These are phyloP conservation scores for Piper longum DNA, from an alignment of 164 flowering plant species.

Conservation along the genomic window DNA sequence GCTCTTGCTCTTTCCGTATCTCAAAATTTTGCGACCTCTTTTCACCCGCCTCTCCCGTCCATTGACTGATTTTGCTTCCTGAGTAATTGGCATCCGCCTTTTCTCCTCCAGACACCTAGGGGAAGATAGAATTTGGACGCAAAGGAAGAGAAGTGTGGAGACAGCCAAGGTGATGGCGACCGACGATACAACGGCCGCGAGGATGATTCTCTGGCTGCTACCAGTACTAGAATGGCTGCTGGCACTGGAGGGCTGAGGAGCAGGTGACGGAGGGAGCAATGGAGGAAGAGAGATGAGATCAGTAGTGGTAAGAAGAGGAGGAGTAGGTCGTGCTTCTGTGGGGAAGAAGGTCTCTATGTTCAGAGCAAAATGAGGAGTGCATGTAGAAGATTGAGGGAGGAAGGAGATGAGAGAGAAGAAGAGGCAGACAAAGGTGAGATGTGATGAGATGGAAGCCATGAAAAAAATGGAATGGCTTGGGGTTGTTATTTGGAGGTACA, in stretches of 20 bases:
- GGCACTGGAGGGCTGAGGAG: too few species aligned
- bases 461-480: background rate
- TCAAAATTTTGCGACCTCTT: too few species aligned
- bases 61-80: background rate
- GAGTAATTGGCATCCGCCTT: background rate
- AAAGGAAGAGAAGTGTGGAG: slow-evolving; percentile 34
- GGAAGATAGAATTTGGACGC: slow-evolving; percentile 18
- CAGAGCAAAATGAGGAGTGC: slow-evolving; percentile 16
- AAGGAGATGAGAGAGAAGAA: slow-evolving; percentile 5
- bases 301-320: background rate
- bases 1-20: background rate
- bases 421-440: background rate
- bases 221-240: background rate
- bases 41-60: background rate
- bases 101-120: slow-evolving; percentile 2
- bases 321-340: too few species aligned
- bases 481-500: background rate
- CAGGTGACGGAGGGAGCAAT: background rate
- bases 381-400: slow-evolving; percentile 9
- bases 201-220: slow-evolving; percentile 4
- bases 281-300: slow-evolving; percentile 1
- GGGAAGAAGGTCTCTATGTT: slow-evolving; percentile 36
- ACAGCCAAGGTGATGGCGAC: slow-evolving; percentile 52
- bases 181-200: slow-evolving; percentile 49
- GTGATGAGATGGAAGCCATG: slow-evolving; percentile 6